Base-by-base conservation (phyloP, 2,329 filamentous ascomycete genomes). In the Elsinoe necatrix region DNA sequence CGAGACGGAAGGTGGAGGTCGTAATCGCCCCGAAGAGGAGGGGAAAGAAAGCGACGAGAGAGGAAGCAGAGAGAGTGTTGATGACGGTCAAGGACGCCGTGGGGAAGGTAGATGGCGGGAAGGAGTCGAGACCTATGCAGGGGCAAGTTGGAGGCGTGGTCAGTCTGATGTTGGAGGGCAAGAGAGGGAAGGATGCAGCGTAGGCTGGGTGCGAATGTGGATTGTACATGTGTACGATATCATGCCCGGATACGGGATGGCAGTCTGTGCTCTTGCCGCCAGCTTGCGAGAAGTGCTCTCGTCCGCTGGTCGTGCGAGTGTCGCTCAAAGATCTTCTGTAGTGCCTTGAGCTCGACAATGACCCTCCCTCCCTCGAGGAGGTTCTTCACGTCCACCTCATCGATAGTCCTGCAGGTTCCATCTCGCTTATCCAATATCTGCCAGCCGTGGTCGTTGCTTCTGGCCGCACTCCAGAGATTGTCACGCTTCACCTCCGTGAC, bases 351-450 rank as follows among this genome's bases (percentile, higher is more conserved):
- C 80, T 98, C 93, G 65, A 98, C 83, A 59, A 98, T 84, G 59
- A 98, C 76, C 66, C 90, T 83, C 55, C 87, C 87, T 55, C 85
- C 84, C 75, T 93, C 88, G 63, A 98, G 74, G 61, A 98, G 72
- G 70, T 97, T 88, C 80, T 97, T 98, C 61, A 98, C 89, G 72
- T 97, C 93, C 34, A 98, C 89, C 61, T 95, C 86, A n/a, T 79
- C 75, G 58, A 85, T 76, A 57, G 81, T 79, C 63, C 90, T 75
- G 7, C 85, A 85, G 57, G 83, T 80, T 18, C 87, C 89, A 60
- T 90, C 80, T 56, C 65, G 80, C 75, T 7, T 79, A 80, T 60
- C 85, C 72, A 58, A 80, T 7, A 21, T 47, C 29, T 56, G 37
- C 37, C 39, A 37, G 14, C 41, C 41, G 14, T 45, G 23, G 5